These are phyloP conservation scores for Leccinum disarticulatum DNA, from an alignment of 768 basidiomycete species.

Conservation along the genomic window DNA sequence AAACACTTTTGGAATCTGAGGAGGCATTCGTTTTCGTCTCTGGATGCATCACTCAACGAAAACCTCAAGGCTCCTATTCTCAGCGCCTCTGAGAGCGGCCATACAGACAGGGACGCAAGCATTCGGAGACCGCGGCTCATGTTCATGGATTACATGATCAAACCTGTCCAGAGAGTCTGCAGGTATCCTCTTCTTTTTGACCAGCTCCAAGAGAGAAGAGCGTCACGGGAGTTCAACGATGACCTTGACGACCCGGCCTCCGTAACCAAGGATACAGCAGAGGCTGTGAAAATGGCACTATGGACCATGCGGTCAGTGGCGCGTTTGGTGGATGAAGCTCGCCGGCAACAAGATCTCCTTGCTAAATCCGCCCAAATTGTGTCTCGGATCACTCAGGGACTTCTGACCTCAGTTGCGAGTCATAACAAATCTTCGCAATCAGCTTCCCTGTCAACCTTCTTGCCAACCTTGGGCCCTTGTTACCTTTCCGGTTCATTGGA, in stretches of 20 bases:
- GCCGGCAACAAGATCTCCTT: slow-evolving; percentile 60
- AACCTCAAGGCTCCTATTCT: slow-evolving; percentile 33
- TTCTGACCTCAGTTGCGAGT: slow-evolving; percentile 28
- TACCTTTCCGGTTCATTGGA: slow-evolving; percentile 84
- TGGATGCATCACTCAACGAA: slow-evolving; percentile 42
- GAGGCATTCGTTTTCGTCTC: slow-evolving; percentile 49
- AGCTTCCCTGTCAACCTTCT: slow-evolving; percentile 51
- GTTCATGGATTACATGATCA: slow-evolving; percentile 90
- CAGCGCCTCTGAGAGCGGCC: slow-evolving; percentile 32
- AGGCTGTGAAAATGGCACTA: slow-evolving; percentile 43
- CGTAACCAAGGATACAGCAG: slow-evolving; percentile 4
- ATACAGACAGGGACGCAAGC: slow-evolving; percentile 28
- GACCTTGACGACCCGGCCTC: slow-evolving; percentile 2
- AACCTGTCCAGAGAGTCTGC: slow-evolving; percentile 95
- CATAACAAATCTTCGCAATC: slow-evolving; percentile 35
- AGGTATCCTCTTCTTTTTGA: slow-evolving; percentile 90
- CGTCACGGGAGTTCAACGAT: slow-evolving; percentile 1
- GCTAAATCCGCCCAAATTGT: slow-evolving; percentile 66
- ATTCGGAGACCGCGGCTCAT: slow-evolving; percentile 46
- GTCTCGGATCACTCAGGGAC: slow-evolving; percentile 56
- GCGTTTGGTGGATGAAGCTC: slow-evolving; percentile 77
- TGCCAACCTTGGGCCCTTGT: slow-evolving; percentile 76
- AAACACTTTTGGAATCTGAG: slow-evolving; percentile 29
- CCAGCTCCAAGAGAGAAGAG: slow-evolving; percentile 46
- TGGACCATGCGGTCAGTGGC: slow-evolving; percentile 78